Conservation (phyloP, 2,329 filamentous ascomycete genomes). For the Macrophomina tecta region DNA sequence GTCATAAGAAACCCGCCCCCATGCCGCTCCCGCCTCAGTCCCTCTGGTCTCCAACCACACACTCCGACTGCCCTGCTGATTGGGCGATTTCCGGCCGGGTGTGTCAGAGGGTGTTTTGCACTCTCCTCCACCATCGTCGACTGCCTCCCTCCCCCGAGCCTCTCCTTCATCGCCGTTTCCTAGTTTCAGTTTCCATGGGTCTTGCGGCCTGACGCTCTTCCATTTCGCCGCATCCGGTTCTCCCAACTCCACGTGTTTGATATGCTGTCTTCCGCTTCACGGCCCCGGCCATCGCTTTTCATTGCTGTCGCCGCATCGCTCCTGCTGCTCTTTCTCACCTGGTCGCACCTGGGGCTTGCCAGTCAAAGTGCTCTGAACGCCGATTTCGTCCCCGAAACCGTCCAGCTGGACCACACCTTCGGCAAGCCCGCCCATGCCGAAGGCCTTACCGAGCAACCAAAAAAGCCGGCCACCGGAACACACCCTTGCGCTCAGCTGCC, state of each 20-base stretch:
- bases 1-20: conserved; percentile 6
- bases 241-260: neutral
- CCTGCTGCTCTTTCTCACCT: conserved; percentile 18
- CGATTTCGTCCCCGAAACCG: conserved; percentile 26
- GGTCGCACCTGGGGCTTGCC: conserved; percentile 19
- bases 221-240: neutral
- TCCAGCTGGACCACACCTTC: conserved; percentile 26
- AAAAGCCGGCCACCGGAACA: neutral
- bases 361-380: conserved; percentile 16
- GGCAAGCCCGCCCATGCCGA: conserved; percentile 16
- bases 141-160: neutral
- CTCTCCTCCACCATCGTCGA: neutral
- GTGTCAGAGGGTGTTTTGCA: conserved; percentile 11
- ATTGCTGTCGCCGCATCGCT: conserved; percentile 27
- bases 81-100: neutral
- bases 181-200: conserved; percentile 13
- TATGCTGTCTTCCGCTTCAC: conserved; percentile 23
- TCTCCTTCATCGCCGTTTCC: conserved; percentile 3
- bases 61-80: neutral
- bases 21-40: neutral
- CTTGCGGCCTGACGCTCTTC: neutral
- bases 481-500: conserved; percentile 39
- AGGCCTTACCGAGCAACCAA: conserved; percentile 10
- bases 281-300: conserved; percentile 24
- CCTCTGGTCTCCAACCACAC: neutral